Evolutionary conservation across 768 basidiomycete species (phyloP).

Genomic region (Amanita jacksonii): DNA sequence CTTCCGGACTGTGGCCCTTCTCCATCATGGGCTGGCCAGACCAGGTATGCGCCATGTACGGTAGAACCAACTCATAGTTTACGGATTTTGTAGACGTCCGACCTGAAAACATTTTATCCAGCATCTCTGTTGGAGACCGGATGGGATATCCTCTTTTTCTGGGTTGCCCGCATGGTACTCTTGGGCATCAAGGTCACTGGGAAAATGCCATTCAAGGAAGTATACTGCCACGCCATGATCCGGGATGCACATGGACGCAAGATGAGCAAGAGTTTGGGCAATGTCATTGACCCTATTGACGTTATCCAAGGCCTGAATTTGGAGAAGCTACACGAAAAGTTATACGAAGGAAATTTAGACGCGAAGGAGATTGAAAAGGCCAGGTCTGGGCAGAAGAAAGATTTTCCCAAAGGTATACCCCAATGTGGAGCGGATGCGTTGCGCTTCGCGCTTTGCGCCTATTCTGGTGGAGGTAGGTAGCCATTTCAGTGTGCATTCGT

Average conservation of each 20-base stretch:
- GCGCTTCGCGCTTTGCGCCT: constrained; percentile 90
- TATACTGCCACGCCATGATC: constrained; percentile 97
- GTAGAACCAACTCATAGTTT: not conserved
- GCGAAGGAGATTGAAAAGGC: constrained; percentile 90
- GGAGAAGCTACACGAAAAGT: constrained; percentile 73
- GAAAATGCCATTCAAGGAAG: constrained; percentile 89
- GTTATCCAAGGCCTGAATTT: constrained; percentile 82
- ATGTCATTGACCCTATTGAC: constrained; percentile 95
- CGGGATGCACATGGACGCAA: constrained; percentile 98
- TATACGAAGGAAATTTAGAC: constrained; percentile 87
- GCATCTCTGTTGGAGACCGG: constrained; percentile 91
- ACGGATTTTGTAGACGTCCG: constrained; percentile 46
- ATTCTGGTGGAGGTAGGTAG: constrained; percentile 71
- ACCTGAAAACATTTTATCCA: constrained; percentile 80
- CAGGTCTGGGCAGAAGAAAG: constrained; percentile 92
- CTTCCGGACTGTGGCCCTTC: constrained; percentile 95
- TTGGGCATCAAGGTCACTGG: constrained; percentile 86
- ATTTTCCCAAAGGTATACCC: constrained; percentile 98
- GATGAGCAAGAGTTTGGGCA: constrained; percentile 98
- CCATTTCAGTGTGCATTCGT: not conserved
- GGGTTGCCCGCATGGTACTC: constrained; percentile 98
- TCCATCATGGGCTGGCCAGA: constrained; percentile 97
- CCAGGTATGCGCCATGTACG: constrained; percentile 37
- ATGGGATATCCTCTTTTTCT: constrained; percentile 99
- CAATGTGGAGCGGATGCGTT: constrained; percentile 98